Evolutionary conservation across 805 yeast genomes (phyloP), one percentile per base, ranked within the genome.

Genomic region (Sugiyamaella floridensis): DNA sequence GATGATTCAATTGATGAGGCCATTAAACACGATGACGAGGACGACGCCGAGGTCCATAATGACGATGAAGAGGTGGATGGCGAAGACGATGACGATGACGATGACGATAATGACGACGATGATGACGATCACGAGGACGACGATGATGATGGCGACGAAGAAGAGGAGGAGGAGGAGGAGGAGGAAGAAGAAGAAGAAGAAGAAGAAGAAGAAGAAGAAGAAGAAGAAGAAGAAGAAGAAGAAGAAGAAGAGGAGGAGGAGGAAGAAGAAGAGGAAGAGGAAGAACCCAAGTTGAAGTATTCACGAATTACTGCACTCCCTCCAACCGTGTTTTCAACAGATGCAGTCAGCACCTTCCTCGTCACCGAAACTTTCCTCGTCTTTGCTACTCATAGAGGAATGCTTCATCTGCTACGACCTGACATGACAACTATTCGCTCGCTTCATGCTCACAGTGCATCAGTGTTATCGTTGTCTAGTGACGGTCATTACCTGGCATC

Each of bases 321-420:
- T 0, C 67, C 80, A 1, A 76, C 81, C 14, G 82, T 90, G 61
- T 87, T 88, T 67, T 71, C 69, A 41, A 77, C 79, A 46, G 97
- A 93, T 63, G 85, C 95, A 0, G 78, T 93, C 0, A 87, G 97
- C 1, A 71, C 89, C 0, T 80, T 85, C 55, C 69, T 74, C 15
- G 78, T 86, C 52, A 76, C 77, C 51, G 85, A 83, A 2, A 66
- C 73, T 1, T 74, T 84, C 40, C 80, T 85, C 55, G 80, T 86
- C 10, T 86, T 89, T 71, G 98, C 95, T 0, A 88, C 97, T 0
- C 97, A 93, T 59, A 80, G 93, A 0, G 98, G 98, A 0, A 69
- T 86, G 1, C 67, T 92, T 1, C 89, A 87, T 59, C 67, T 92
- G 14, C 76, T 86, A 1, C 72, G 73, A 9, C 76, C 88, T 0